Conservation (phyloP, 2,329 filamentous ascomycete species). For the Phyllosticta citriasiana region DNA sequence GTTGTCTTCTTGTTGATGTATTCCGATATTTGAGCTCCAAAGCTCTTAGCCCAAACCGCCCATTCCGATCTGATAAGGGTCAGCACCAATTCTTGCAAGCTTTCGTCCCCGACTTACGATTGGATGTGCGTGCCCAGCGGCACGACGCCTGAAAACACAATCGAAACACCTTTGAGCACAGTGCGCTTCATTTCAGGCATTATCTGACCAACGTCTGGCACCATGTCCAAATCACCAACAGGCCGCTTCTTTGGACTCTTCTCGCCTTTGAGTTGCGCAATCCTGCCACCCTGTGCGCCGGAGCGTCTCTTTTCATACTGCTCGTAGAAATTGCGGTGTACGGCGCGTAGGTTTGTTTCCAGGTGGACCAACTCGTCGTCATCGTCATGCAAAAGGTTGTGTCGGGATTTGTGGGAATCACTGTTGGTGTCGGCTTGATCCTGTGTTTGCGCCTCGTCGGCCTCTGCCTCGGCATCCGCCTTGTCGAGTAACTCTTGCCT, state of each 20-base stretch:
- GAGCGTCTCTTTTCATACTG: conserved; percentile 57
- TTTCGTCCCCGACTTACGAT: conserved; percentile 28
- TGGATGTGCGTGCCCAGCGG: conserved; percentile 71
- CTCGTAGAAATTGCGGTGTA: conserved; percentile 75
- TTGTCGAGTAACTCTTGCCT: conserved; percentile 87
- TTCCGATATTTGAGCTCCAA: conserved; percentile 61
- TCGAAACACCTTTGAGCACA: conserved; percentile 62
- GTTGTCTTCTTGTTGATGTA: conserved; percentile 49
- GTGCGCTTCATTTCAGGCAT: conserved; percentile 70
- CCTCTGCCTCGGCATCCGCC: conserved; percentile 56
- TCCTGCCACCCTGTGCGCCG: conserved; percentile 34
- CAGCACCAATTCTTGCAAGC: background rate
- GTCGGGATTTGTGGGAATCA: conserved; percentile 40
- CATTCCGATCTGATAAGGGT: conserved; percentile 56
- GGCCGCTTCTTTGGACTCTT: conserved; percentile 39
- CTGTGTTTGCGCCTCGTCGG: conserved; percentile 40
- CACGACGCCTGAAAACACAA: conserved; percentile 87
- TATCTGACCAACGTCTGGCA: conserved; percentile 80
- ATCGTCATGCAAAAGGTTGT: conserved; percentile 78
- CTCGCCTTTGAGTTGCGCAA: conserved; percentile 41
- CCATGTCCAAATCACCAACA: conserved; percentile 43
- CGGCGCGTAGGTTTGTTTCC: conserved; percentile 60
- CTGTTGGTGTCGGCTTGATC: conserved; percentile 30
- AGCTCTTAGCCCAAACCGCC: conserved; percentile 74
- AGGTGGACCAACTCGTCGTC: conserved; percentile 73